Evolutionary conservation across 257 asterid species (phyloP).

Genomic region (Salvia miltiorrhiza): DNA sequence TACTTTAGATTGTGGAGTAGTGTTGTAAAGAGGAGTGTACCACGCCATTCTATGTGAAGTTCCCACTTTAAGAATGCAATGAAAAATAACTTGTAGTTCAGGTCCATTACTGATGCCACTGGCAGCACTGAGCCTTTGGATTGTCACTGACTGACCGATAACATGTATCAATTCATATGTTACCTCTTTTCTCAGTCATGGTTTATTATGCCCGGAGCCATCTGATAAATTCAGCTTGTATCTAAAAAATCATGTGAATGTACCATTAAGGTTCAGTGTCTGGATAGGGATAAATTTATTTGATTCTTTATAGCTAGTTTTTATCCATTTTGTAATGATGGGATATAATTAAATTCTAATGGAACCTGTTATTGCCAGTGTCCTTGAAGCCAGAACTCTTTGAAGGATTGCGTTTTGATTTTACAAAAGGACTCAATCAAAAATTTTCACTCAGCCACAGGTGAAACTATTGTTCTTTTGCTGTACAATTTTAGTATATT

Average conservation of each 20-base stretch:
- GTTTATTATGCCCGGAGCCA: background rate
- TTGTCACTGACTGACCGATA: background rate
- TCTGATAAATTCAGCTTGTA: background rate
- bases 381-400: slow-evolving; percentile 96
- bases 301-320: no score
- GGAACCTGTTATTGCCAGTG: slow-evolving; percentile 53
- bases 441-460: slow-evolving; percentile 94
- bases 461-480: slow-evolving; percentile 32
- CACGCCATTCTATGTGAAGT: slow-evolving; percentile 4
- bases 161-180: background rate
- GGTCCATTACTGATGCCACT: background rate
- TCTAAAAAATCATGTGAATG: background rate
- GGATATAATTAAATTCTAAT: background rate
- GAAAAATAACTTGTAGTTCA: background rate
- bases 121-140: no score
- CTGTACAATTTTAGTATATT: background rate
- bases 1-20: background rate
- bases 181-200: background rate
- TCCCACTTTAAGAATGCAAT: background rate
- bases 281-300: background rate
- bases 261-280: background rate
- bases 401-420: slow-evolving; percentile 98
- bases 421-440: slow-evolving; percentile 88
- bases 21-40: background rate
- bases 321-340: background rate